phyloP scores from a whole-genome alignment of 441 rosid species.

The Mallotus repandus region DNA sequence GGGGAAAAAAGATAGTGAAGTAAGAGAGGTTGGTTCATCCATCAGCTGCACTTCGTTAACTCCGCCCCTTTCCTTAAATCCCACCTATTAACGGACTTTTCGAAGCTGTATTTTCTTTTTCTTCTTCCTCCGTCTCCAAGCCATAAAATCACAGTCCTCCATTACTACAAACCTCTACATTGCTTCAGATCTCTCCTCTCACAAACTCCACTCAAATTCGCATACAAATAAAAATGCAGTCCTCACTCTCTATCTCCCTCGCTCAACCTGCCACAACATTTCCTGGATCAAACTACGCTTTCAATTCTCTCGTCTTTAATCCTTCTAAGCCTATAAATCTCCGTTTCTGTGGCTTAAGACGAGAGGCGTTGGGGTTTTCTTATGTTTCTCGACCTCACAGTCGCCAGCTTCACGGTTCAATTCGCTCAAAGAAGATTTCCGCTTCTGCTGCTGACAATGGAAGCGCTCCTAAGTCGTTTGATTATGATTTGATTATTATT shows the following conservation, averaged over 20 bases:
- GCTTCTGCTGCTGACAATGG: constrained; percentile 56
- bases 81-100: constrained; percentile 37
- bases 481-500: constrained; percentile 88
- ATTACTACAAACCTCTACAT: constrained; percentile 12
- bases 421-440: constrained; percentile 25
- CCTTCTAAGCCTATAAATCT: constrained; percentile 46
- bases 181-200: constrained; percentile 4
- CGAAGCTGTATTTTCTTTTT: constrained; percentile 17
- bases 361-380: constrained; percentile 55
- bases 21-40: constrained; percentile 17
- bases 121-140: too few species aligned
- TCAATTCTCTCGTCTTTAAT: constrained; percentile 27
- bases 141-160: neutral
- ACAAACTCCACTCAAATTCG: too few species aligned
- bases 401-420: constrained; percentile 19
- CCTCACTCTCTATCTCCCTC: constrained; percentile 46
- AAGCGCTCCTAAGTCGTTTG: constrained; percentile 62
- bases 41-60: constrained; percentile 44
- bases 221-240: constrained; percentile 47
- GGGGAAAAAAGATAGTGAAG: constrained; percentile 14
- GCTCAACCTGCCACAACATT: constrained; percentile 35
- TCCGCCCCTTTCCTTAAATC: constrained; percentile 39
- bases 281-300: constrained; percentile 34
- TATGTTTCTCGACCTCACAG: constrained; percentile 26
- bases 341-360: constrained; percentile 77